phyloP scores from a whole-genome alignment of 1,139 yeast species.

The Candida neerlandica region DNA sequence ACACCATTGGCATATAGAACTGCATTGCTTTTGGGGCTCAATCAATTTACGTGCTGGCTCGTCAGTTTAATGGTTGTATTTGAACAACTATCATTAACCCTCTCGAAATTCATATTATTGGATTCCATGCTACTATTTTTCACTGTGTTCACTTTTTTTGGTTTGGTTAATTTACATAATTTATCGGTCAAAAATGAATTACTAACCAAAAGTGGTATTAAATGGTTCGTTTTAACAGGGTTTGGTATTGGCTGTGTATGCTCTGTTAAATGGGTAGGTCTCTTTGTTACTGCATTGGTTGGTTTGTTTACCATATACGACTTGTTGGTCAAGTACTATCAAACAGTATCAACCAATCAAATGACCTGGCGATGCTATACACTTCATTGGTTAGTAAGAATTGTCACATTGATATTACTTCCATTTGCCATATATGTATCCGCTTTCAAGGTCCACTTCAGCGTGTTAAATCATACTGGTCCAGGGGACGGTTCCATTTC shows the following conservation, averaged over 20 bases:
- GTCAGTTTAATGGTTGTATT: slow-evolving; percentile 61
- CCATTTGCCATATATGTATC: slow-evolving; percentile 71
- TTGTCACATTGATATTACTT: slow-evolving; percentile 66
- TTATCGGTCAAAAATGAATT: slow-evolving; percentile 40
- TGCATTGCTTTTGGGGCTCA: slow-evolving; percentile 51
- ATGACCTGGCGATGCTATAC: slow-evolving; percentile 42
- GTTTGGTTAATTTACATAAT: slow-evolving; percentile 57
- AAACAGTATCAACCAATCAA: slow-evolving; percentile 31
- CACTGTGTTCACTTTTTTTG: slow-evolving; percentile 62
- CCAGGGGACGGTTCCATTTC: slow-evolving; percentile 77
- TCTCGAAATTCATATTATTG: slow-evolving; percentile 70
- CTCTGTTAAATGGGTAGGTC: slow-evolving; percentile 95
- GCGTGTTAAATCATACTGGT: slow-evolving; percentile 73
- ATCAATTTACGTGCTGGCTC: slow-evolving; percentile 51
- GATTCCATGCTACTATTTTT: slow-evolving; percentile 76
- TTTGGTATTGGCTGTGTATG: slow-evolving; percentile 88
- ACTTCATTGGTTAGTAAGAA: slow-evolving; percentile 73
- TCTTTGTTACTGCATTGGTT: slow-evolving; percentile 78
- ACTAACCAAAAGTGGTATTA: slow-evolving; percentile 47
- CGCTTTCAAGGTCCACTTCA: slow-evolving; percentile 80
- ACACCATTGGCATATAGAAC: slow-evolving; percentile 69
- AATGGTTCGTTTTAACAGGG: slow-evolving; percentile 72
- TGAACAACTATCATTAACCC: slow-evolving; percentile 65
- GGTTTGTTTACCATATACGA: slow-evolving; percentile 86
- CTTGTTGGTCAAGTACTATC: slow-evolving; percentile 65